Evolutionary conservation across 495 filamentous ascomycete species (phyloP), one percentile per base, ranked within the genome.

Genomic region (Lineolata rhizophorae): DNA sequence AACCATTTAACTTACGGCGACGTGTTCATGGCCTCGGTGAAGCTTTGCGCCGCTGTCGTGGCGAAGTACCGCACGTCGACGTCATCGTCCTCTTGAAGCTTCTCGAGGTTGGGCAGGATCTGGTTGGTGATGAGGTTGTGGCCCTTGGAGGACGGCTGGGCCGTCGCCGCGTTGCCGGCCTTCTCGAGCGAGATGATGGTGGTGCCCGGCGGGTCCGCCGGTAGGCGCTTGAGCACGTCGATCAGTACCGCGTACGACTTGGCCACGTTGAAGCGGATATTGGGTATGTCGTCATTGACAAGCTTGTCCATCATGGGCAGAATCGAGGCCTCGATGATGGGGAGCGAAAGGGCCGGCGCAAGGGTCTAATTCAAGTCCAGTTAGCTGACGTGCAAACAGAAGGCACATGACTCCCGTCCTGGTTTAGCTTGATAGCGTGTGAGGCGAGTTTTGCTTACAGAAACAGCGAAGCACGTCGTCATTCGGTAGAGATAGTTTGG

Each of bases 401-500:
- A 30, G 40, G 17, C 24, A 29, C 22, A 18, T 34, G 21, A 26
- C 20, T 5, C n/a, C 2, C 11, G 11, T 20, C 38, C 27, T 3
- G 31, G 2, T 3, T 11, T 28, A 22, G n/a, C n/a, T n/a, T n/a
- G n/a, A n/a, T n/a, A n/a, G n/a, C n/a, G n/a, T n/a, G n/a, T n/a
- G n/a, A n/a, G n/a, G n/a, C n/a, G n/a, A n/a, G n/a, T n/a, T n/a
- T n/a, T n/a, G n/a, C 79, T 59, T 68, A 97, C 87, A 38, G 85
- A 82, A 44, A 97, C 82, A 30, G 87, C 87, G 48, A 95, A 94
- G 55, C 84, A 94, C 18, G 87, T 97, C 9, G 87, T 97, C 87
- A 97, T 97, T 42, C 87, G 70, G 64, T 97, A 97, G 26, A 97
- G 71, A 49, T 97, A 97, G 54, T 97, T 97, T 16, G 87, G 82